Percentiles rank a stretch among this genome's conserved stretches.
Conservation (phyloP, 768 basidiomycete species). For the Lenzites betulinus region DNA sequence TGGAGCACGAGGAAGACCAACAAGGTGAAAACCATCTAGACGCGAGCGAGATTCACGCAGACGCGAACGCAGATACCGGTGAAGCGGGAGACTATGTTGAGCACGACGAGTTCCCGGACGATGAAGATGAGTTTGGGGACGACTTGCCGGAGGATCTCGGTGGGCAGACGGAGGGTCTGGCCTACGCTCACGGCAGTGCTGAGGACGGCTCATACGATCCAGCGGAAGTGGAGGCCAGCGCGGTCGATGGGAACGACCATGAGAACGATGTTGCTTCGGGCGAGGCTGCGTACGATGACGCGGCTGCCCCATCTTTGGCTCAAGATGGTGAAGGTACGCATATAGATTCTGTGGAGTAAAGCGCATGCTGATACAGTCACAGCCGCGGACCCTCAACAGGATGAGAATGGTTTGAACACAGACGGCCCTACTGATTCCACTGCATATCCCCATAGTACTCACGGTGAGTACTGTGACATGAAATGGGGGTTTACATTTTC, state of each 20-base stretch:
- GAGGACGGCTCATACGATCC: background rate
- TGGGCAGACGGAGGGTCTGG: conserved; percentile 50
- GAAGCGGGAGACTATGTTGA: conserved; percentile 39
- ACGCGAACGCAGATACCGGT: conserved; percentile 32
- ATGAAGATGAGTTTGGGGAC: conserved; percentile 40
- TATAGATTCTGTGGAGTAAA: too few relatives aligned
- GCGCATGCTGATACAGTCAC: background rate
- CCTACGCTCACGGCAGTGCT: conserved; percentile 33
- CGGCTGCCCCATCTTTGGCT: too few relatives aligned
- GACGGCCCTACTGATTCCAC: background rate
- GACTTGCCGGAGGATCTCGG: conserved; percentile 35
- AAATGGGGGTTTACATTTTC: background rate
- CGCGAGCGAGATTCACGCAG: conserved; percentile 29
- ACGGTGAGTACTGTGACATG: background rate
- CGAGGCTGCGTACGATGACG: background rate
- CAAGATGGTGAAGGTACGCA: conserved; percentile 2
- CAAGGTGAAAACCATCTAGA: conserved; percentile 24
- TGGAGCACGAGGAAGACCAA: conserved; percentile 3
- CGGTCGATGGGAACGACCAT: background rate
- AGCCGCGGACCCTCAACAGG: background rate
- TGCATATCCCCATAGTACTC: background rate
- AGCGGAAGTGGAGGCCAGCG: background rate
- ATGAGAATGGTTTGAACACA: conserved; percentile 1
- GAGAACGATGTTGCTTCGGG: background rate
- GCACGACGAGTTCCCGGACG: conserved; percentile 35